Percentiles rank a stretch among this genome's conserved stretches.
Evolutionary conservation across 192 early-diverging fungal species (phyloP).

Genomic region (Linnemannia exigua): DNA sequence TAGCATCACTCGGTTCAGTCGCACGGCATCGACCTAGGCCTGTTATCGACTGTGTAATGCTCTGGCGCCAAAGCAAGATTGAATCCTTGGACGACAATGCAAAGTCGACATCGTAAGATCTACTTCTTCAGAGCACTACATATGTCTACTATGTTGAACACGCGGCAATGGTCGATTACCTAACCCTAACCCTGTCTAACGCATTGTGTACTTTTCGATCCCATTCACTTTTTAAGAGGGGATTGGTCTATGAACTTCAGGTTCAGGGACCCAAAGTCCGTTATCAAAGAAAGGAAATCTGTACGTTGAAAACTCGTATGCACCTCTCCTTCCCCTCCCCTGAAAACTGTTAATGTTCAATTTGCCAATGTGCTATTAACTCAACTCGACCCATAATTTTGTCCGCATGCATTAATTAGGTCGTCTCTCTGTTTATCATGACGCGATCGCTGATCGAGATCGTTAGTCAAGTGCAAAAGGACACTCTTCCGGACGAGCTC

Average conservation of each 20-base stretch:
- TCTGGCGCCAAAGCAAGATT: slow-evolving; percentile 80
- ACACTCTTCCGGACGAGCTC: slow-evolving; percentile 83
- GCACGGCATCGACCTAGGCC: slow-evolving; percentile 89
- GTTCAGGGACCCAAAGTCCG: slow-evolving; percentile 43
- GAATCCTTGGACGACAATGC: slow-evolving; percentile 63
- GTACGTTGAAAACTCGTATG: slow-evolving; percentile 16
- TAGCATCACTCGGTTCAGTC: slow-evolving; percentile 83
- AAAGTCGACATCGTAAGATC: slow-evolving; percentile 44
- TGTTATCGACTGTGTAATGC: slow-evolving; percentile 84
- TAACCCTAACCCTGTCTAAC: slow-evolving; percentile 2
- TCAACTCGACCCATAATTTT: slow-evolving; percentile 3
- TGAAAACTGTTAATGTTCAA: not conserved
- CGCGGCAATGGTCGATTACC: not conserved
- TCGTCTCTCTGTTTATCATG: slow-evolving; percentile 87
- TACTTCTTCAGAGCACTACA: not conserved
- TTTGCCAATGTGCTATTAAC: not conserved
- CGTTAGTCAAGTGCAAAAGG: slow-evolving; percentile 78
- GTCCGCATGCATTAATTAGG: slow-evolving; percentile 39
- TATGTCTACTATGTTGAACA: not conserved
- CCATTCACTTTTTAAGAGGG: slow-evolving; percentile 10
- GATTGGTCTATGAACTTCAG: slow-evolving; percentile 51
- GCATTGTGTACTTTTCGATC: not conserved
- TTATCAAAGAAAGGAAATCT: slow-evolving; percentile 50
- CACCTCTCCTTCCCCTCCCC: not conserved
- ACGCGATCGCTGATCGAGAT: slow-evolving; percentile 91